Percentiles rank a stretch among this genome's conserved stretches.
Conservation (phyloP, 2,329 filamentous ascomycete genomes). For the Tolypocladium guangdongense region DNA sequence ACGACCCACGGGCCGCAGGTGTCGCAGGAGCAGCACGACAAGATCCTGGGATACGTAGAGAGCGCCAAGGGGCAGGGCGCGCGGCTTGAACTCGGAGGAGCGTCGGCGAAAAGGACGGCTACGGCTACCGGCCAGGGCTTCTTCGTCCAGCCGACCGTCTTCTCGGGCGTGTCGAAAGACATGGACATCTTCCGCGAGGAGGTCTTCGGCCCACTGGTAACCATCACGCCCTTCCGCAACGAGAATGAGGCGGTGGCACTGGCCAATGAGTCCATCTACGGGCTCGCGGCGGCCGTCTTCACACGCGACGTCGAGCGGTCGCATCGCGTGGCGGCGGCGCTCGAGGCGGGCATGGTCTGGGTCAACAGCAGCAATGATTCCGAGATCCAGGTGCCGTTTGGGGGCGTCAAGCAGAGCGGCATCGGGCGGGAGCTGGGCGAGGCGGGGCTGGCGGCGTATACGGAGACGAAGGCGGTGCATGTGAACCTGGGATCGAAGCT, state of each 20-base stretch:
- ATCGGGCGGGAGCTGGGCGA: conserved; percentile 34
- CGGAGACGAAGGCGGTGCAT: conserved; percentile 33
- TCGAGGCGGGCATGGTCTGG: conserved; percentile 50
- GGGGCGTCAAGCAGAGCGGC: conserved; percentile 37
- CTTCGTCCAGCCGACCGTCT: conserved; percentile 35
- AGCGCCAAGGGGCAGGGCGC: conserved; percentile 61
- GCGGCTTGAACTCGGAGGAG: conserved; percentile 53
- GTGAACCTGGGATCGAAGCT: conserved; percentile 28
- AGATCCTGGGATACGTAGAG: conserved; percentile 59
- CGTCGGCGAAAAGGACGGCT: conserved; percentile 23
- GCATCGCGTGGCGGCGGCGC: conserved; percentile 38
- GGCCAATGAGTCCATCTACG: conserved; percentile 46
- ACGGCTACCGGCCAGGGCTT: conserved; percentile 26
- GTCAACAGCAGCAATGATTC: conserved; percentile 37
- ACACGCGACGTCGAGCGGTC: conserved; percentile 43
- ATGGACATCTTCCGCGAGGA: conserved; percentile 37
- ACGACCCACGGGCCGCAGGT: conserved; percentile 70
- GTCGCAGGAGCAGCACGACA: conserved; percentile 59
- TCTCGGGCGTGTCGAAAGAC: conserved; percentile 27
- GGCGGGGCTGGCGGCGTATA: conserved; percentile 31
- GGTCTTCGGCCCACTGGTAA: conserved; percentile 34
- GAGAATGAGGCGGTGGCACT: conserved; percentile 30
- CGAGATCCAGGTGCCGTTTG: conserved; percentile 32
- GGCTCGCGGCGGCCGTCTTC: conserved; percentile 51
- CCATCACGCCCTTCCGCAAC: conserved; percentile 28